phyloP scores from a whole-genome alignment of 2,329 filamentous ascomycete species.

The Dothistroma pini region DNA sequence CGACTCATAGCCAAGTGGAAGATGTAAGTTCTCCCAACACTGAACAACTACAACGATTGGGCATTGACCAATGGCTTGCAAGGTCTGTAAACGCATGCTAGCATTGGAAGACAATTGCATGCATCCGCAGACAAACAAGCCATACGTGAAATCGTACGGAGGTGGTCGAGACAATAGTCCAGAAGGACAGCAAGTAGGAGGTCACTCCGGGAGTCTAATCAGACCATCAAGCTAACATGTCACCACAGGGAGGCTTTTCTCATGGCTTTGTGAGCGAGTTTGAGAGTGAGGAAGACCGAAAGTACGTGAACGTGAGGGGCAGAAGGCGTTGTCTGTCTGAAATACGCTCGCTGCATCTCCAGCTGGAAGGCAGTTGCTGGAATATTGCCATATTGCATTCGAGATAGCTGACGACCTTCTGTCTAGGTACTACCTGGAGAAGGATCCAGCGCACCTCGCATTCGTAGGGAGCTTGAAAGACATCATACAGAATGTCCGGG shows the following conservation, averaged over 20 bases:
- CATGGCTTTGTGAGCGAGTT: conserved; percentile 70
- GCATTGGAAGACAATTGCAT: conserved; percentile 56
- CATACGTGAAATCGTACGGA: conserved; percentile 57
- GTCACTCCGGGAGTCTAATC: not conserved
- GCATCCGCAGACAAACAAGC: conserved; percentile 54
- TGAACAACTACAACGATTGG: not conserved
- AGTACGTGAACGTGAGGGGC: not conserved
- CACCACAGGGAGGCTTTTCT: conserved; percentile 54
- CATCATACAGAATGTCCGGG: conserved; percentile 52
- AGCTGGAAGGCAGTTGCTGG: not conserved
- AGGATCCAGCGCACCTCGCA: conserved; percentile 60
- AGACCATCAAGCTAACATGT: not conserved
- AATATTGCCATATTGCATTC: not conserved
- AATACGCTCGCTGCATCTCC: not conserved
- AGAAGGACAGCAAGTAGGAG: conserved; percentile 56
- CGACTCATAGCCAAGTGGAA: conserved; percentile 49
- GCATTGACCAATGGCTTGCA: conserved; percentile 30
- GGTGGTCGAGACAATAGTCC: conserved; percentile 61
- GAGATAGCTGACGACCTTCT: not conserved
- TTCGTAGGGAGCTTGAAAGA: conserved; percentile 54
- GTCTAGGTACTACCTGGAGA: conserved; percentile 57
- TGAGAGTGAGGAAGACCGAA: conserved; percentile 53
- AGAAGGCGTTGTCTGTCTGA: not conserved
- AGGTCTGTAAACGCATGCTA: conserved; percentile 56
- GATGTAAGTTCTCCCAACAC: conserved; percentile 46